phyloP scores from a whole-genome alignment of 2,329 filamentous ascomycete species.

The Sclerotinia glacialis region DNA sequence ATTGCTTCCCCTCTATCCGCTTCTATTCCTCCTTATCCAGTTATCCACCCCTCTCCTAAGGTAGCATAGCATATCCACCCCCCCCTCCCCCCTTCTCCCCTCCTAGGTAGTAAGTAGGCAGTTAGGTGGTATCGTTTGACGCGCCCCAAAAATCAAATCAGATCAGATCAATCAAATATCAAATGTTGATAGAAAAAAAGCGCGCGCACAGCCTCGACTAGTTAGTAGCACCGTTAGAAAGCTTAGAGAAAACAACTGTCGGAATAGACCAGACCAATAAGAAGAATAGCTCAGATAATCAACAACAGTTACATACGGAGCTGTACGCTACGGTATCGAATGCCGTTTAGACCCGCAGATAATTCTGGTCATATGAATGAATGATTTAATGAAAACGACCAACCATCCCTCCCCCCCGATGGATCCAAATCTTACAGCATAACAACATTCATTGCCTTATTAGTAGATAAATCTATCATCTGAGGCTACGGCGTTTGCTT shows the following conservation, averaged over 20 bases:
- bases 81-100: too few species aligned
- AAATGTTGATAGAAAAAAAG: constrained; percentile 6
- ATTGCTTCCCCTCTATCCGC: neutral
- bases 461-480: neutral
- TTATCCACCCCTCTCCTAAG: too few species aligned
- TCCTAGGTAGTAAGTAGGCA: too few species aligned
- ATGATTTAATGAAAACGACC: neutral
- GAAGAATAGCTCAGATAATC: neutral
- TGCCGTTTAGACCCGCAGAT: constrained; percentile 15
- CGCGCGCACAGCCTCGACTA: constrained; percentile 1
- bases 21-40: neutral
- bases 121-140: constrained; percentile 5
- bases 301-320: constrained; percentile 4
- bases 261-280: neutral
- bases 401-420: too few species aligned
- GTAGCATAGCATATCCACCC: too few species aligned
- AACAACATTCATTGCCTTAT: neutral
- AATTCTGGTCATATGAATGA: constrained; percentile 17
- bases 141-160: constrained; percentile 1
- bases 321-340: neutral
- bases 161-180: too few species aligned
- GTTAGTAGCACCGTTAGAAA: neutral
- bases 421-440: constrained; percentile 15
- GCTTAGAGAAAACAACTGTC: neutral
- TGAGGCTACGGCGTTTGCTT: neutral